Conservation (phyloP, 2,329 filamentous ascomycete species). For the Ophiobolus disseminans region DNA sequence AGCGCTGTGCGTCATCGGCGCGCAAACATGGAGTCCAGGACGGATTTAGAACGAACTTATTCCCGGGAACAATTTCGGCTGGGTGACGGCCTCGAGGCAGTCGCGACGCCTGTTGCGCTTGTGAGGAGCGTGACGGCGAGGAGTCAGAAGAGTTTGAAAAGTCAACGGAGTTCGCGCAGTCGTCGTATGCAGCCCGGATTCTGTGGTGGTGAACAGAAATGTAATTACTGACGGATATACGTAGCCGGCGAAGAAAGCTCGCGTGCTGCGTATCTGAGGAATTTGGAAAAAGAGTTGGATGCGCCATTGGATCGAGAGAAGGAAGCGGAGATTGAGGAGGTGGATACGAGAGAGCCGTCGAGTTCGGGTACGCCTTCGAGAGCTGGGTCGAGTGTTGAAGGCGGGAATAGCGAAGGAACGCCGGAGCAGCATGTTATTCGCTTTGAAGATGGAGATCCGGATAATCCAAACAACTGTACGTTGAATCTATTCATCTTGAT, state of each 20-base stretch:
- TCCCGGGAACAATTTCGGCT: conserved; percentile 43
- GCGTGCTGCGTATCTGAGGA: conserved; percentile 20
- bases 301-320: conserved; percentile 30
- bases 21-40: conserved; percentile 28
- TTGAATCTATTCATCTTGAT: too few relatives aligned
- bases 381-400: conserved; percentile 9
- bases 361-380: conserved; percentile 12
- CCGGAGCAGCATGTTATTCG: conserved; percentile 40
- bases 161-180: conserved; percentile 18
- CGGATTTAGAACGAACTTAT: conserved; percentile 44
- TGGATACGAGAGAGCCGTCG: conserved; percentile 15
- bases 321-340: conserved; percentile 37
- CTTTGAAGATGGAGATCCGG: conserved; percentile 50
- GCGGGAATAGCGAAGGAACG: conserved; percentile 5
- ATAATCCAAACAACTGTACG: conserved; percentile 52
- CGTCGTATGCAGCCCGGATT: conserved; percentile 13
- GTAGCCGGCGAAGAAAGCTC: conserved; percentile 27
- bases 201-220: too few relatives aligned
- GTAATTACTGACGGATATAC: conserved; percentile 8
- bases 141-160: conserved; percentile 22
- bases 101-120: conserved; percentile 36
- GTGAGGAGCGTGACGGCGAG: conserved; percentile 36
- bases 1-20: conserved; percentile 16
- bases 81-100: conserved; percentile 28
- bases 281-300: conserved; percentile 33